Evolutionary conservation across 75 land plant genomes (phyloP).

Genomic region (Pinus tabuliformis): DNA sequence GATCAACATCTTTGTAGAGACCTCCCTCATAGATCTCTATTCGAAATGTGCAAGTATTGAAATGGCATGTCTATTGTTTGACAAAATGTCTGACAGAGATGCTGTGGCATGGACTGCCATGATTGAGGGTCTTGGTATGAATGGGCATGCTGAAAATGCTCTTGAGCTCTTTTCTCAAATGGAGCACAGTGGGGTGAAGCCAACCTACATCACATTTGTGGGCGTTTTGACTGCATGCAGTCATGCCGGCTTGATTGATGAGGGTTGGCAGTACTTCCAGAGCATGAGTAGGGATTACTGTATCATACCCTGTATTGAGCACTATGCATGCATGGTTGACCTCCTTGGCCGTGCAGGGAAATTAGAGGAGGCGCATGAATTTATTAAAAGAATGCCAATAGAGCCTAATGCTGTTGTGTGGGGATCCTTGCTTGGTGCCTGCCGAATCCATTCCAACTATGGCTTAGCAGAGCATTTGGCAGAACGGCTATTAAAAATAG

Average conservation of each 20-base stretch:
- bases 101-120: conserved; percentile 21
- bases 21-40: conserved; percentile 21
- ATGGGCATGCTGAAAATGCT: conserved; percentile 7
- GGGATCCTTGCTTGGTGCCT: conserved; percentile 46
- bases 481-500: conserved; percentile 34
- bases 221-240: conserved; percentile 35
- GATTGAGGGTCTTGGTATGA: conserved; percentile 25
- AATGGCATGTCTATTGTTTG: conserved; percentile 13
- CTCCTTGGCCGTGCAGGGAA: conserved; percentile 39
- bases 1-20: conserved; percentile 2
- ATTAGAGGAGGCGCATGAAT: conserved; percentile 30
- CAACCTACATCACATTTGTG: conserved; percentile 30
- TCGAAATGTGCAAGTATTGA: conserved; percentile 21
- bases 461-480: conserved; percentile 56
- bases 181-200: conserved; percentile 16
- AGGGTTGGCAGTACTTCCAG: conserved; percentile 23
- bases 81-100: conserved; percentile 6
- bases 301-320: conserved; percentile 31
- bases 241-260: conserved; percentile 18
- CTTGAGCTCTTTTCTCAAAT: conserved; percentile 8
- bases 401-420: conserved; percentile 30
- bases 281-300: conserved; percentile 21
- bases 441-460: conserved; percentile 19
- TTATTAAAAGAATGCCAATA: conserved; percentile 43
- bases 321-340: conserved; percentile 45